Evolutionary conservation across 495 filamentous ascomycete genomes (phyloP), one percentile per base, ranked within the genome.

Genomic region (Aspergillus ostianus): DNA sequence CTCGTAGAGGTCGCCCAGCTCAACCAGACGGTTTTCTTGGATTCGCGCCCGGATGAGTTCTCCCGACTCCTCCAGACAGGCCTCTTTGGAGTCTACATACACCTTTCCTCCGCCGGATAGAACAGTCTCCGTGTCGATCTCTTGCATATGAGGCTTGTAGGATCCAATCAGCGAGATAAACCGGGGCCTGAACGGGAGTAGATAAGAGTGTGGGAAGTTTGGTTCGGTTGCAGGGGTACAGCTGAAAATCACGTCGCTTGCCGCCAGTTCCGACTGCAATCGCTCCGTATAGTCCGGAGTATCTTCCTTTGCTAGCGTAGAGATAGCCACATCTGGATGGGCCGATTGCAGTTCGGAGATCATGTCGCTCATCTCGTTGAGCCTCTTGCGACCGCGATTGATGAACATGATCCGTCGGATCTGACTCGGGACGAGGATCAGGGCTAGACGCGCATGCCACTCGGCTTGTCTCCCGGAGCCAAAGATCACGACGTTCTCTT

Each of bases 401-500:
- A 97, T 80, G 65, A 97, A 86, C 64, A 87, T 84, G 15, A 97
- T 79, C 23, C 85, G 78, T 41, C 84, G 81, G 61, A 96, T 85
- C 10, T 88, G 53, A 74, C 57, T 84, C 67, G 55, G 68, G 18
- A 67, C 65, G 0, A 95, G 76, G 21, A 96, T 78, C 4, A 98
- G 79, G 0, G 90, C 85, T 0, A 97, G 82, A 0, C 92, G 87
- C 18, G 91, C 83, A 73, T 96, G 92, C 93, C 93, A 98, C 70
- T 91, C 90, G 4, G 94, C 93, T 75, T 97, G 93, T 56, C 87
- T 82, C 26, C 94, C 94, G 6, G 88, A 85, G 23, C 94, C 94
- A 67, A 98, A 94, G 53, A 96, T 85, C 17, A 87, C 82, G 3
- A 96, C 65, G 27, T 85, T 88, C 58, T 87, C 84, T 47, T 91